phyloP scores from a whole-genome alignment of 306 rosid species.

The Gleditsia sinensis region DNA sequence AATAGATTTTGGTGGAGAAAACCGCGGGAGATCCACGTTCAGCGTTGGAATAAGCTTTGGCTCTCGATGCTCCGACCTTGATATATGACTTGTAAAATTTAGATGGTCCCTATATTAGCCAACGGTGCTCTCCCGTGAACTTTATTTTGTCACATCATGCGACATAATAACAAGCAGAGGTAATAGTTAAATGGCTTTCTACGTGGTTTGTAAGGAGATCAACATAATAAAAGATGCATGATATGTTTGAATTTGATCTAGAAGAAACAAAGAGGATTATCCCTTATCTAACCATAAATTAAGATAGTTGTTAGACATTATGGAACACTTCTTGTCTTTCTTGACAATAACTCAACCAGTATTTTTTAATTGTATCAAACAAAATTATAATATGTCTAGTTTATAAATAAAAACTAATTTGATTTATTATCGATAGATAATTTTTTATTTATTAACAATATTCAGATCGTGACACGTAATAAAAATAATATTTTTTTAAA shows the following conservation, averaged over 20 bases:
- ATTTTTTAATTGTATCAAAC: too few relatives aligned
- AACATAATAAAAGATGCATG: not conserved
- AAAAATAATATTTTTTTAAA: too few relatives aligned
- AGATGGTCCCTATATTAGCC: not conserved
- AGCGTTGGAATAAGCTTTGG: not conserved
- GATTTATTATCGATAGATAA: too few relatives aligned
- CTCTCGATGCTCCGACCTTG: not conserved
- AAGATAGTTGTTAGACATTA: too few relatives aligned
- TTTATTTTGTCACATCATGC: not conserved
- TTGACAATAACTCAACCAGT: too few relatives aligned
- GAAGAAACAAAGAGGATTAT: not conserved
- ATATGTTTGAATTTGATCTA: not conserved
- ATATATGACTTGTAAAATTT: not conserved
- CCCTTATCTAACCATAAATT: not conserved
- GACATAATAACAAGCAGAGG: not conserved
- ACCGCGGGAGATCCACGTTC: not conserved
- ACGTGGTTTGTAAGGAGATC: not conserved
- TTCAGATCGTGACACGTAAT: too few relatives aligned
- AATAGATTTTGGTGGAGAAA: not conserved
- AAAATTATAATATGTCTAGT: too few relatives aligned
- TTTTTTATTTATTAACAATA: too few relatives aligned
- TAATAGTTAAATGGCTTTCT: not conserved
- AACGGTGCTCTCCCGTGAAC: conserved; percentile 27
- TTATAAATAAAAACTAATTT: too few relatives aligned
- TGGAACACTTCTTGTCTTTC: too few relatives aligned